Evolutionary conservation across 2,329 filamentous ascomycete genomes (phyloP), one percentile per base, ranked within the genome.

Genomic region (Ophiocordyceps camponoti-floridani): DNA sequence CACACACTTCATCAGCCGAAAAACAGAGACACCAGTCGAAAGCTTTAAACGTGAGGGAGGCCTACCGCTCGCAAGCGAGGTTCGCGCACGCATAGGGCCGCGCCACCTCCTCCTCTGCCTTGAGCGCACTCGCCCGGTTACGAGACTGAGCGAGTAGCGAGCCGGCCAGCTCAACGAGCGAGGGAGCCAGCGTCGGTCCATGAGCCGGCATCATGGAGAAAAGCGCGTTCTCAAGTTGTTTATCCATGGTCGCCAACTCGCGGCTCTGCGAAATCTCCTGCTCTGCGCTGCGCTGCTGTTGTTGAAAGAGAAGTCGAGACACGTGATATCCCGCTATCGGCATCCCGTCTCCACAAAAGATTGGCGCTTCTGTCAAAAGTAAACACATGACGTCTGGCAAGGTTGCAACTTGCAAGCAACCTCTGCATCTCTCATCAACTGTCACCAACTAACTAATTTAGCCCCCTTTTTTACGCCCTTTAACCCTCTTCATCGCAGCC

Each of bases 41-140:
- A n/a, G n/a, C n/a, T n/a, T n/a, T n/a, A 3, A 23, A 23, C 23
- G 23, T 23, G 23, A 23, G 5, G 23, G 5, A 5, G 5, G 23
- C 53, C 41, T 63, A 84, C 83, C 84, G 76, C 53, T 89, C 85
- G 57, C 88, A 96, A 18, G 91, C 91, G 48, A 98, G 74, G 61
- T 94, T 81, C 13, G 84, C 83, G 58, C 87, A 94, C 4, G 82
- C 83, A 59, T 91, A 91, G 4, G 75, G 72, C 18, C 88, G 74
- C n/a, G 82, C 85, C 50, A 91, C 78, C 59, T 95, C 88, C 59
- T 94, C 87, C 46, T 93, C 85, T 3, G 79, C 72, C 58, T 87
- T 93, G 44, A 95, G 68, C 14, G 75, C 82, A 55, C 77, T 79
- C 43, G 84, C 85, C 54, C 78, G 79, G 56, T 79, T 77, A 31